phyloP scores from a whole-genome alignment of 75 land plant species.

The Selaginella moellendorffii region DNA sequence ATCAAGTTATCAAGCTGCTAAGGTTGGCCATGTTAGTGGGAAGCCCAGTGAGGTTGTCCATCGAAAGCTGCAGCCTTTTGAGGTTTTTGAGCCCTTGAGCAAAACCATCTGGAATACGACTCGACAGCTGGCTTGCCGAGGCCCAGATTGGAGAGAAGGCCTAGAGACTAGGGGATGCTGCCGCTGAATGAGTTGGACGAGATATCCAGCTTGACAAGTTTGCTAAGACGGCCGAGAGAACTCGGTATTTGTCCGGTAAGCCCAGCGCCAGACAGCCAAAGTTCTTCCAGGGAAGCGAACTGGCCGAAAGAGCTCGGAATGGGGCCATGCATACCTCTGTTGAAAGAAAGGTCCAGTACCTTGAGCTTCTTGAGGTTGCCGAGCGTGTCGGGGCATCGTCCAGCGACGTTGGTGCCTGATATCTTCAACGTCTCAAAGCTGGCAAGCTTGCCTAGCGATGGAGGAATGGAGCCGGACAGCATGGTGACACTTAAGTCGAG shows the following conservation, averaged over 20 bases:
- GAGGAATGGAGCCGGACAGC: not conserved
- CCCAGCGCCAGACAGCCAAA: not conserved
- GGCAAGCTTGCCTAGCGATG: not conserved
- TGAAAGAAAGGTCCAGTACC: not conserved
- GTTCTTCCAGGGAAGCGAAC: not conserved
- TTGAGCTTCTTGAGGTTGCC: not conserved
- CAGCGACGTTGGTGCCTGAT: not conserved
- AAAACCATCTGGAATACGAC: slow-evolving; percentile 4
- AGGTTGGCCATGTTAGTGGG: not conserved
- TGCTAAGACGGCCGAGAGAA: not conserved
- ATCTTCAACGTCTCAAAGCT: not conserved
- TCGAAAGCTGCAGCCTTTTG: not conserved
- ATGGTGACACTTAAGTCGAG: not conserved
- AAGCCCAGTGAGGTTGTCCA: not conserved
- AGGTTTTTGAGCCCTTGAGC: not conserved
- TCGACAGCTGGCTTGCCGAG: not conserved
- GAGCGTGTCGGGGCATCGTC: not conserved
- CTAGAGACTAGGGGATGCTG: not conserved
- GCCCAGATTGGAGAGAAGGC: not conserved
- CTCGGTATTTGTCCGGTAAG: not conserved
- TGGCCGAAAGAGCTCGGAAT: not conserved
- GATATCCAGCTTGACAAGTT: not conserved
- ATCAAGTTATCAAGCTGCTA: not conserved
- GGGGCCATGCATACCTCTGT: not conserved
- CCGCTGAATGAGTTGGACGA: not conserved